Evolutionary conservation across 2,329 filamentous ascomycete species (phyloP), one percentile per base, ranked within the genome.

Genomic region (Microdochium paspali): DNA sequence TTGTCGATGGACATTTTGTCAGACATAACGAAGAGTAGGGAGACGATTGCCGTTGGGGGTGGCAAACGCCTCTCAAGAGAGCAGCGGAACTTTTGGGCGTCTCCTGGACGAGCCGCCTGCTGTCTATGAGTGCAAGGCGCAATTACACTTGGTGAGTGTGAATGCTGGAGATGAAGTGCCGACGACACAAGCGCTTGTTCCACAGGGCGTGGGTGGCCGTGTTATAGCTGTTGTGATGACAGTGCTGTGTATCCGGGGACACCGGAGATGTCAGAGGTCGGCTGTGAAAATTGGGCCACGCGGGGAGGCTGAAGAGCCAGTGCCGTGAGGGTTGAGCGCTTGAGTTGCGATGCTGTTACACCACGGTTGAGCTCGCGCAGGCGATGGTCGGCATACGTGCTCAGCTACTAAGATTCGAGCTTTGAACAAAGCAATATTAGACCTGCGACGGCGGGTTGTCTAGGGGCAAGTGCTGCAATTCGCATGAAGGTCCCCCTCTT

Each of bases 1-100:
- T 76, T 74, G 62, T 83, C 79, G 65, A 83, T 78, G 56, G 80
- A 82, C 80, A 83, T 84, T 56, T 71, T 79, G 67, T 82, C 78
- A 67, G 77, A 76, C 79, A 84, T 84, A 64, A 70, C 72, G 70
- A 65, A 51, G 48, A 48, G 51, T 55, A 55, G 60, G 55, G 56
- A 62, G 61, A 63, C 58, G 59, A 55, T 61, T 62, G 66, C 68
- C 66, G 67, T 63, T 7, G n/a, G 61, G 59, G 66, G 64, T 65
- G 63, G 64, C 64, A 64, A 62, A 59, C 60, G 64, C 64, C 66
- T 66, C 59, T 57, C 47, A 47, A 44, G 49, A 47, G 46, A 46
- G 50, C 39, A 49, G 39, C 48, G 46, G 47, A 48, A 44, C 44
- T 24, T 40, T 45, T 47, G 45, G 40, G 42, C 50, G 47, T 46